Evolutionary conservation across 2,329 filamentous ascomycete genomes (phyloP), one percentile per base, ranked within the genome.

Genomic region (Diaporthe capsici): DNA sequence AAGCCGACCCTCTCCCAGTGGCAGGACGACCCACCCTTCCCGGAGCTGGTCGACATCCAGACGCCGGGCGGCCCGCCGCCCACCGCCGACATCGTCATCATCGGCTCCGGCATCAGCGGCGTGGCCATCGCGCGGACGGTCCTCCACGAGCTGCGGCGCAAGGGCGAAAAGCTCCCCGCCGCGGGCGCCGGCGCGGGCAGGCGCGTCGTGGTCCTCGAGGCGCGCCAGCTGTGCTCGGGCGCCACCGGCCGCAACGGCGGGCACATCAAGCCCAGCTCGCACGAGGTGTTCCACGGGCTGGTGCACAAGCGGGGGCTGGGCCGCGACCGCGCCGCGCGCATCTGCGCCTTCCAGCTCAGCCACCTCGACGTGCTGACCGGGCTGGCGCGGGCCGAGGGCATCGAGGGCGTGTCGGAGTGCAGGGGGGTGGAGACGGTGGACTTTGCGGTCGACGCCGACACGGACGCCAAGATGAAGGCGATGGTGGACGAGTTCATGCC

Each of bases 231-330:
- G 10, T 88, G 87, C 77, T 86, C 85, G 13, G 89, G 89, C 22
- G 89, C 88, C 4, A 90, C 89, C 12, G 89, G 87, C 1, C 84
- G 89, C 67, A 90, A 90, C 76, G 88, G 88, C 28, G 88, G 87
- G 0, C 88, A 88, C 79, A 85, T 89, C 76, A 88, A 90, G 79
- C 80, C 83, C 37, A 81, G 82, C 4, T 85, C 87, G 3, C 85
- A 88, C 75, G 84, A 85, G 71, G 80, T 85, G 58, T 88, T 87
- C 70, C 79, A 80, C 3, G 76, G 75, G 4, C 79, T 87, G 6
- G 82, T 82, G 44, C 53, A 63, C 55, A 53, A 34, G 67, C 68
- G 67, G 6, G 78, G 70, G 10, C 68, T 86, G 4, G 84, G 85
- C 0, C 78, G 78, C 0, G 83, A 84, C 34, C 78, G 81, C 22